Base-by-base conservation (phyloP, 768 basidiomycete species). In the Mycena polygramma region DNA sequence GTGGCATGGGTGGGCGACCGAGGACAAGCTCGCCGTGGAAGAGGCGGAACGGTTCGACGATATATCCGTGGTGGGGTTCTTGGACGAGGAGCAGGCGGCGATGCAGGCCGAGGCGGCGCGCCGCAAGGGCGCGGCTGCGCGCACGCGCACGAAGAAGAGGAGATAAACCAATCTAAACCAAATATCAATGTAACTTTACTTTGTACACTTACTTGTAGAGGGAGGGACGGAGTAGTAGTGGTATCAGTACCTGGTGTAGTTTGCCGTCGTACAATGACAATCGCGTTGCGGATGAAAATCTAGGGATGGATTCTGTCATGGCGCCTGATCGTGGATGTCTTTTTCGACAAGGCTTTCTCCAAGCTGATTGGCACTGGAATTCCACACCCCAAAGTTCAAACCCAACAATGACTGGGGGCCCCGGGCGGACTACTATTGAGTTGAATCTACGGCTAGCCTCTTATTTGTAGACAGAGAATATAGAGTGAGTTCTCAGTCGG, bases 31-130 rank as follows among this genome's bases (percentile, higher is more conserved):
- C 24, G 85, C 85, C 2, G 80, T 87, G 20, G 86, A 87, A 61
- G 88, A 88, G 74, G 84, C 79, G 30, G 87, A 88, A 74, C 77
- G 78, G 71, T 88, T 85, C 77, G 83, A 87, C 75, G 81, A 87
- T 77, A 82, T 88, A 66, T 81, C 82, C 49, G 83, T 79, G 5
- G 77, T 81, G 14, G 82, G 82, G 11, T 77, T 83, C 39, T 76
- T 84, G 79, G 84, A 83, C 66, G 83, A 83, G 74, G 82, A 83
- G 73, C 80, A 82, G 69, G 74, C 68, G 19, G 63, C 58, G 48
- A 53, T 55, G 60, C 26, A 41, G 41, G 71, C 59, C 7, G 69
- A 64, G 57, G 49, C 48, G 58, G 58, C 24, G 30, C 63, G 69
- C 30, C 69, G 63, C 37, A 59, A 30, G 30, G 54, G 30, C 54